These are phyloP conservation scores for Aspergillus nanangensis DNA, from an alignment of 495 filamentous ascomycete species.

Conservation along the genomic window DNA sequence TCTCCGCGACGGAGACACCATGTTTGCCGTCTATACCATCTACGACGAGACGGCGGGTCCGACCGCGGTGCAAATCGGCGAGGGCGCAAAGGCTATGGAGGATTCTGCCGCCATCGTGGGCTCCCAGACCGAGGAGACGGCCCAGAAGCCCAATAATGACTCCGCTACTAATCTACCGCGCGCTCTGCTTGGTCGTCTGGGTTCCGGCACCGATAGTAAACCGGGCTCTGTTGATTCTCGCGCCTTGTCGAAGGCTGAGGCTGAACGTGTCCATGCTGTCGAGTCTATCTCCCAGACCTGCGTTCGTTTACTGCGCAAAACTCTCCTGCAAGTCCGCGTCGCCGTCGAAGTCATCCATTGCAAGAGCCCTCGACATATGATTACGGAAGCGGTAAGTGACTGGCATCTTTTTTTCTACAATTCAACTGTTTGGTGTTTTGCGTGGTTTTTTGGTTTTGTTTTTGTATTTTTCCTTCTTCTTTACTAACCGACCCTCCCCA, in stretches of 20 bases:
- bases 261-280: slow-evolving; percentile 71
- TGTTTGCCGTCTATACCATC: slow-evolving; percentile 85
- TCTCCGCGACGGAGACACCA: slow-evolving; percentile 89
- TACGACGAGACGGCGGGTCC: slow-evolving; percentile 64
- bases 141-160: slow-evolving; percentile 22
- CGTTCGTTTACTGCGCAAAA: slow-evolving; percentile 80
- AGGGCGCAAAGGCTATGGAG: slow-evolving; percentile 62
- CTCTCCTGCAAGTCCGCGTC: slow-evolving; percentile 81
- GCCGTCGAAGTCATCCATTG: slow-evolving; percentile 96
- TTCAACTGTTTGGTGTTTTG: background rate
- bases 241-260: slow-evolving; percentile 56
- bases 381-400: slow-evolving; percentile 67
- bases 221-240: slow-evolving; percentile 39
- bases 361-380: slow-evolving; percentile 85
- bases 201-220: slow-evolving; percentile 38
- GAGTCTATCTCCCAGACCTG: slow-evolving; percentile 74
- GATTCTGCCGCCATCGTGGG: slow-evolving; percentile 61
- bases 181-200: slow-evolving; percentile 30
- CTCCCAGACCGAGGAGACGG: slow-evolving; percentile 44
- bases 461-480: too few species aligned
- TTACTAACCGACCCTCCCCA: slow-evolving; percentile 14
- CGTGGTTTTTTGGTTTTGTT: background rate
- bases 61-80: slow-evolving; percentile 46
- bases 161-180: slow-evolving; percentile 22
- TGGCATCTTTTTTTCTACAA: background rate